A percentile compares a stretch with the other conserved stretches of the same genome.
Conservation (phyloP, 345 rosid species). For the Litchi chinensis region DNA sequence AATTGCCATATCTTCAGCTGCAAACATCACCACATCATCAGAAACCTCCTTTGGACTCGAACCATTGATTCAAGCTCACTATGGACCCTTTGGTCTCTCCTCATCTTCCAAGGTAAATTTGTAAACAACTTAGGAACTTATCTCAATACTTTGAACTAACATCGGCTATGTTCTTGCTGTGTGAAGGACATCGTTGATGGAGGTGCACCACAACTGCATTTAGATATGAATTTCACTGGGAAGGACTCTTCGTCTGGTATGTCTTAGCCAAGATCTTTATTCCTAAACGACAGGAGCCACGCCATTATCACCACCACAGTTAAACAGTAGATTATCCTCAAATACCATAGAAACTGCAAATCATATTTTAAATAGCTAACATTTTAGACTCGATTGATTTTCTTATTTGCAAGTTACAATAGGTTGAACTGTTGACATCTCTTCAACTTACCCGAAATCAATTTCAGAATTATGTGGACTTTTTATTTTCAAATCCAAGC, state of each 20-base stretch:
- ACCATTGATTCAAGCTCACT: constrained; percentile 36
- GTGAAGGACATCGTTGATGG: constrained; percentile 49
- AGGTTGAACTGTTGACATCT: constrained; percentile 18
- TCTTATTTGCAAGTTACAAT: constrained; percentile 25
- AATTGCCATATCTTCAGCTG: constrained; percentile 27
- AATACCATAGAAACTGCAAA: constrained; percentile 27
- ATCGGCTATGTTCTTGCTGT: background rate
- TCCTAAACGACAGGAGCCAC: constrained; percentile 16
- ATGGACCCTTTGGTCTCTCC: constrained; percentile 37
- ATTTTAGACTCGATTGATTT: constrained; percentile 25
- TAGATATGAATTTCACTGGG: constrained; percentile 34
- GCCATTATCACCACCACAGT: constrained; percentile 3
- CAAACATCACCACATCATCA: constrained; percentile 29
- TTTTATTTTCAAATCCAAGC: background rate
- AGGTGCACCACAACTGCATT: constrained; percentile 30
- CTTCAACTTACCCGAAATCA: constrained; percentile 9
- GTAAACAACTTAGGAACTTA: constrained; percentile 8
- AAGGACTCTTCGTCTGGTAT: constrained; percentile 42
- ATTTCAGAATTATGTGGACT: constrained; percentile 3
- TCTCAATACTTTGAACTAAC: constrained; percentile 13
- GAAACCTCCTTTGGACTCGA: constrained; percentile 43
- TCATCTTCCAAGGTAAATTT: constrained; percentile 48
- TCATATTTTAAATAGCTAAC: constrained; percentile 29
- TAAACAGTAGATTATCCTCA: constrained; percentile 15
- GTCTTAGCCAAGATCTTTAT: constrained; percentile 31